Base-by-base conservation (phyloP, 2,329 filamentous ascomycete species). In the Cytospora schulzeri region DNA sequence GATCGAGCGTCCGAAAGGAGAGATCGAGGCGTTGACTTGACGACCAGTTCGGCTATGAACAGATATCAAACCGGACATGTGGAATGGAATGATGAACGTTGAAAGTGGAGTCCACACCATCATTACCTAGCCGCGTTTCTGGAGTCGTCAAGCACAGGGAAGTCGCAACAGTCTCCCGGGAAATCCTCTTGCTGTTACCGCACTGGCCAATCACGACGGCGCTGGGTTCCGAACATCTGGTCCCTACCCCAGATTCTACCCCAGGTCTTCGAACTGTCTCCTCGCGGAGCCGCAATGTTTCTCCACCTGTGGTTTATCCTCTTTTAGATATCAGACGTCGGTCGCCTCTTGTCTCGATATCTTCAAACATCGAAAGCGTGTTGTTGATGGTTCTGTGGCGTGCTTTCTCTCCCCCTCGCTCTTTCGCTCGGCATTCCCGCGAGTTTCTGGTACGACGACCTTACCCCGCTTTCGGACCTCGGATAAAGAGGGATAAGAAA, bases 131-230 rank as follows among this genome's bases (percentile, higher is more conserved):
- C 45, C 45, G 45, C 45, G 45, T 19, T 48, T 48, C n/a, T 48
- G n/a, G 45, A 12, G 1, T 41, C 38, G 38, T 41, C 38, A 9
- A 7, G 38, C 45, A 48, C 45, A 48, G n/a, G 45, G 45, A 48
- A 48, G 45, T 48, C 38, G 33, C 57, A 57, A 50, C 15, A 56
- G 48, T 48, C 35, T 61, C 29, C 65, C 65, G 65, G 65, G 65
- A 64, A 66, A 64, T 66, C 65, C 62, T 66, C 65, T 66, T 66
- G 62, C n/a, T 57, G 22, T 45, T 48, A 29, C 38, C 41, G 29
- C 45, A 28, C 15, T 15, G 33, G 26, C 65, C 65, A 66, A 66
- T 66, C 50, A 64, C 41, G 38, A 15, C 29, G 35, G 31, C 11
- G 28, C 50, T 60, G 58, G 33, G 26, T 35, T 24, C 62, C 54